These are phyloP conservation scores for Eimeria tenella DNA, from an alignment of 169 alveolate species.

Conservation along the genomic window DNA sequence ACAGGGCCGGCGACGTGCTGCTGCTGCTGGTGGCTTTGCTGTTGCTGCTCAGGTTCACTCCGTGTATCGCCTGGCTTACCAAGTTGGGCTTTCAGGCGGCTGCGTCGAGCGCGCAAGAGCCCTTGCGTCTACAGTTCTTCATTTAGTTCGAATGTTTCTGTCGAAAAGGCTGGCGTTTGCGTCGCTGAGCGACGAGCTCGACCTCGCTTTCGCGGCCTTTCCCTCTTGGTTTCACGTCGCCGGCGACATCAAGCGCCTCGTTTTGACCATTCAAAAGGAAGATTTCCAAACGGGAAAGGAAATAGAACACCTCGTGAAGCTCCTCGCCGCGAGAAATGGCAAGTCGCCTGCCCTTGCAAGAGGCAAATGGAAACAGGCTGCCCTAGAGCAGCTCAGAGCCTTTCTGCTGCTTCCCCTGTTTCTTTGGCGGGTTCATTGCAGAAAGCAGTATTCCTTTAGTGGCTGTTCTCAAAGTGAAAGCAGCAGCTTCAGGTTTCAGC, in stretches of 20 bases:
- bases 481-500: too few species aligned
- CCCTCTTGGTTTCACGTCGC: slow-evolving; percentile 62
- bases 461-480: background rate
- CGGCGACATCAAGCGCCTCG: slow-evolving; percentile 35
- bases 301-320: slow-evolving; percentile 11
- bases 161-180: slow-evolving; percentile 23
- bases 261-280: background rate
- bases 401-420: too few species aligned
- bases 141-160: slow-evolving; percentile 50
- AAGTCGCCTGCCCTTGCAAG: background rate
- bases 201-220: slow-evolving; percentile 36
- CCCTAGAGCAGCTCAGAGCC: too few species aligned
- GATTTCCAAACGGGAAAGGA: background rate
- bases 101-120: slow-evolving; percentile 49
- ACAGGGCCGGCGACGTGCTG: too few species aligned
- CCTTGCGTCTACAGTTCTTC: slow-evolving; percentile 52
- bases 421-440: too few species aligned
- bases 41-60: slow-evolving; percentile 52
- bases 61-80: slow-evolving; percentile 48
- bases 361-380: background rate
- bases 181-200: slow-evolving; percentile 57
- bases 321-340: slow-evolving; percentile 8
- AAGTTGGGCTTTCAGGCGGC: slow-evolving; percentile 67
- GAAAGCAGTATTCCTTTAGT: background rate
- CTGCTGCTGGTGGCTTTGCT: background rate